Base-by-base conservation (phyloP, 352 stramenopile genomes). In the Pythium angustatum region DNA sequence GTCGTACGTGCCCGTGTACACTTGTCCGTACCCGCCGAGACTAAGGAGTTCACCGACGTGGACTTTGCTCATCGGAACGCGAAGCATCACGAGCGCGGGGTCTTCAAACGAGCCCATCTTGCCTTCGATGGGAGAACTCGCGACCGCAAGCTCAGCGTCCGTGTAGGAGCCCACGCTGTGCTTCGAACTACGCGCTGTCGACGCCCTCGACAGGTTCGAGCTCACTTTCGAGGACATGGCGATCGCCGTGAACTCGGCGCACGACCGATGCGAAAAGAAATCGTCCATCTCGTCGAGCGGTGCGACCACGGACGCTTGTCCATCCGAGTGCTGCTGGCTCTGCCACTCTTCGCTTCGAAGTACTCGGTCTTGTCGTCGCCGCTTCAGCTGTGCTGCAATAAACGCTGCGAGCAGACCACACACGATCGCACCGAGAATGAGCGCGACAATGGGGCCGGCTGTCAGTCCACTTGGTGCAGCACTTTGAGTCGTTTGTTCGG, bases 11-110 rank as follows among this genome's bases (percentile, higher is more conserved):
- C 76, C 77, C 0, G 40, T 43, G 30, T 78, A 87, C 2, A 88
- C 79, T 64, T 83, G 72, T 5, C 79, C 77, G 38, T 73, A 86
- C 8, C 75, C 76, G 28, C 77, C 76, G 54, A 27, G 79, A 40
- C 68, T 74, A 7, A 81, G 45, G 22, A 84, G 78, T 22, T 61
- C 53, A 0, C 77, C 73, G 26, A 84, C 72, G 7, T 74, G 53
- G 27, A 61, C 4, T 17, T 61, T 61, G 24, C 8, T 40, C 14
- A 51, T 40, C 9, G 53, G 53, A 5, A 61, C 52, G 5, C 53
- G 53, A 27, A 58, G 22, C 51, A 58, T 58, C 2, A 58, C 51
- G 12, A 58, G 34, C 7, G 51, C 36, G 5, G 64, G 60, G 34
- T 81, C 73, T 8, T 77, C 72, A 5, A 83, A 54, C 8, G 61